Base-by-base conservation (phyloP, 2,329 filamentous ascomycete species). In the Ophiostoma pallidulum region DNA sequence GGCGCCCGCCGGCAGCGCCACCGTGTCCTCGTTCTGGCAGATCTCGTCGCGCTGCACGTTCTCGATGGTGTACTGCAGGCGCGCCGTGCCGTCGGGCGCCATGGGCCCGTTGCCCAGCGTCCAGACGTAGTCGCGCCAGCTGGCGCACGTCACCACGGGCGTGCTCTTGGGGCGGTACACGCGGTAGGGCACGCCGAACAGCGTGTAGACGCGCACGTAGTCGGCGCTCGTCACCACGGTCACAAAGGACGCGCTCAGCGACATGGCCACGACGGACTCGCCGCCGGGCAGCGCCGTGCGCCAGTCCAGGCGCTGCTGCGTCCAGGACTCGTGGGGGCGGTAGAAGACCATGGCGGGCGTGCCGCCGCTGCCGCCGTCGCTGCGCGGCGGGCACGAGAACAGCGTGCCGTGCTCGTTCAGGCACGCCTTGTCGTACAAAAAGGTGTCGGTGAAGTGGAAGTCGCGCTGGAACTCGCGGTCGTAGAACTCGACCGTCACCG, bases 371-470 rank as follows among this genome's bases (percentile, higher is more conserved):
- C 26, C 40, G 18, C 32, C 43, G 19, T n/a, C 26, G 12, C 14
- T 47, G 8, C 72, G 74, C 1, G 87, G 80, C 19, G 82, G 85
- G 51, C 86, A 91, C 1, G 89, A 85, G 61, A 96, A 96, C 1
- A 95, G 73, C 0, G 88, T 76, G 14, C 92, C 91, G 48, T 86
- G 82, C 49, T 94, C 85, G 57, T 86, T 82, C 49, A 98, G 72
- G 59, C 91, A 97, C 18, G 92, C 91, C 65, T 95, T 96, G 67
- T 98, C 92, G 65, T 97, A 97, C 4, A 89, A 74, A 61, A 89
- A 96, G 1, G 89, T 91, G 62, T 98, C 92, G 12, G 90, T 97
- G 63, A 98, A 97, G 68, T 97, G 92, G 59, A 96, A 96, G 63
- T 97, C 89, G 41, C 91, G 78, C 62, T 95, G 85, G 50, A 85